Evolutionary conservation across 192 early-diverging fungal genomes (phyloP), one percentile per base, ranked within the genome.

Genomic region (Lobosporangium transversale): DNA sequence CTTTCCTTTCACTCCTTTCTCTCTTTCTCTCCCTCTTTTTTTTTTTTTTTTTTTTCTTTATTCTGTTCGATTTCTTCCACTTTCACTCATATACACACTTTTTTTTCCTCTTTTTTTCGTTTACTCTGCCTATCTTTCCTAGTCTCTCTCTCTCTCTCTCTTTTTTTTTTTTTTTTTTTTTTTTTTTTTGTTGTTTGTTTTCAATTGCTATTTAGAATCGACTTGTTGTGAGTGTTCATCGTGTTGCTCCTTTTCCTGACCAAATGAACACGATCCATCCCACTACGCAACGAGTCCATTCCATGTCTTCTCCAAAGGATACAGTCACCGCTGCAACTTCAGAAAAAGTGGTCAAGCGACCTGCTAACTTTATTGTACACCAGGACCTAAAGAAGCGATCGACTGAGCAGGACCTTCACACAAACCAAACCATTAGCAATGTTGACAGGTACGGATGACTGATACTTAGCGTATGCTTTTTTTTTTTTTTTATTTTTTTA

Each of bases 221-320:
- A n/a, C n/a, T n/a, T n/a, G n/a, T n/a, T n/a, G n/a, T n/a, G n/a
- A n/a, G n/a, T n/a, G n/a, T n/a, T 65, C 51, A 53, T 65, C 53
- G 33, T 54, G 23, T 47, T 14, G 40, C 40, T 65, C 42, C n/a
- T 32, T 21, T 32, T 33, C n/a, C 37, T 0, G 29, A 14, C 35
- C 51, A 40, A 40, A 65, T 65, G 62, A 65, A 65, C 62, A 65
- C 62, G 62, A 65, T 65, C 53, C 62, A 33, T 55, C 36, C 52
- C 15, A 55, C 62, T 26, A 20, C 20, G 17, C 60, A 51, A 31
- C n/a, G 60, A 37, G 36, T 42, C 21, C 60, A 52, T 52, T 47
- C 57, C 9, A 62, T 62, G 60, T 45, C 52, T 23, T 33, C 18
- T 40, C 10, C 26, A 18, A 65, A 54, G 42, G 37, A 53, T 48